Evolutionary conservation across 2,329 filamentous ascomycete genomes (phyloP).

Genomic region (Penicillium brasilianum): DNA sequence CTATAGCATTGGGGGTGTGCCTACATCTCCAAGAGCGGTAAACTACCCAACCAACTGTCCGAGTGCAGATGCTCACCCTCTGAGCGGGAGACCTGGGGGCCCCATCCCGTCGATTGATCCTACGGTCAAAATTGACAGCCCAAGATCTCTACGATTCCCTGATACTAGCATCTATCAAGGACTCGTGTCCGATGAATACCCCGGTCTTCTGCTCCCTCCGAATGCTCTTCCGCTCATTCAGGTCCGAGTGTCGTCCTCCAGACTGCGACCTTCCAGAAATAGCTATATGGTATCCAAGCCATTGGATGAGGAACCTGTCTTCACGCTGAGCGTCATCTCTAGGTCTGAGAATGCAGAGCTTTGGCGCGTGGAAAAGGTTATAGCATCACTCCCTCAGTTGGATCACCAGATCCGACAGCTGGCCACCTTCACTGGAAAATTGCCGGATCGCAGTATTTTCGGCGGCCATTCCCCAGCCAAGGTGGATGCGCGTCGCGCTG

Average conservation of each 20-base stretch:
- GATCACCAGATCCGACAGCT: constrained; percentile 80
- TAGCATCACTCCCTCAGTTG: constrained; percentile 76
- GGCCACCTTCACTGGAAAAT: constrained; percentile 71
- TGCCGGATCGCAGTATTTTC: constrained; percentile 86
- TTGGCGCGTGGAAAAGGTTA: constrained; percentile 95
- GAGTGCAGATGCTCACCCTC: constrained; percentile 60
- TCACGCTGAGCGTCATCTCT: constrained; percentile 84
- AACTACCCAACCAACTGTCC: constrained; percentile 75
- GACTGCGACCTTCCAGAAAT: constrained; percentile 88
- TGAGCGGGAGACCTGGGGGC: constrained; percentile 17
- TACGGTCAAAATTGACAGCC: constrained; percentile 42
- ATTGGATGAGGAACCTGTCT: constrained; percentile 89
- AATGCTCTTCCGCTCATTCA: constrained; percentile 86
- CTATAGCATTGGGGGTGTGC: constrained; percentile 55
- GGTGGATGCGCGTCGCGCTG: constrained; percentile 81
- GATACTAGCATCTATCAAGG: constrained; percentile 70
- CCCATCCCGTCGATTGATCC: constrained; percentile 46
- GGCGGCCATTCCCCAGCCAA: constrained; percentile 91
- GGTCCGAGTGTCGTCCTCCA: constrained; percentile 87
- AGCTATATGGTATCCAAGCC: constrained; percentile 81
- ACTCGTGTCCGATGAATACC: constrained; percentile 82
- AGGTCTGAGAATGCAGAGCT: constrained; percentile 70
- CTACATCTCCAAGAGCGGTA: constrained; percentile 73
- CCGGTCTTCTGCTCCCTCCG: constrained; percentile 81
- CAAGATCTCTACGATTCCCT: constrained; percentile 33